Conservation (phyloP, 805 yeast genomes). For the Candida alai region DNA sequence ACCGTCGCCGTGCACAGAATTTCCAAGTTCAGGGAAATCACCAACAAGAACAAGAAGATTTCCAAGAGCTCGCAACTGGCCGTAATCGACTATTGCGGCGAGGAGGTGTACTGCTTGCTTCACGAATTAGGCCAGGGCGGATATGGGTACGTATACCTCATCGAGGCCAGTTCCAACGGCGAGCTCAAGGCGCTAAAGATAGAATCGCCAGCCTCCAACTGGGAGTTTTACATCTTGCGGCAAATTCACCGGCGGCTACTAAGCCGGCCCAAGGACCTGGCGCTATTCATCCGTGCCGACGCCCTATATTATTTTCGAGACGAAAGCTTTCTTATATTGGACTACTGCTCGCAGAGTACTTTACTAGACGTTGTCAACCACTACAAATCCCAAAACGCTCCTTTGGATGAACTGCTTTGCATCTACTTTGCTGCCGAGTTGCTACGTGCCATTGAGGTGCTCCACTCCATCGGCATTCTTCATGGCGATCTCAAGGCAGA, state of each 20-base stretch:
- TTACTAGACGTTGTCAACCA: conserved; percentile 62
- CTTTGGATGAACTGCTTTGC: conserved; percentile 57
- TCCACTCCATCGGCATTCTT: conserved; percentile 65
- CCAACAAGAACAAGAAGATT: conserved; percentile 32
- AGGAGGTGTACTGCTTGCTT: conserved; percentile 45
- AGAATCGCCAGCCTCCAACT: conserved; percentile 62
- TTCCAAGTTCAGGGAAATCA: conserved; percentile 34
- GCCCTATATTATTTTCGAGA: conserved; percentile 56
- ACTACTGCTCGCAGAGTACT: conserved; percentile 69
- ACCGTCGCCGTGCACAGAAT: conserved; percentile 21
- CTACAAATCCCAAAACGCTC: conserved; percentile 22
- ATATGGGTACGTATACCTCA: conserved; percentile 69
- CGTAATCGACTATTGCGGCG: conserved; percentile 42
- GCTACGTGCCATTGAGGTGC: conserved; percentile 49
- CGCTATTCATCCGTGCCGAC: conserved; percentile 47
- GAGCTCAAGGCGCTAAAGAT: conserved; percentile 64
- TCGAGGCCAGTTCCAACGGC: conserved; percentile 53
- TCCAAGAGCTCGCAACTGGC: conserved; percentile 34
- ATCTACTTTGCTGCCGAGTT: conserved; percentile 65
- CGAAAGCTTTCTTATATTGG: conserved; percentile 64
- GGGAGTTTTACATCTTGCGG: conserved; percentile 78
- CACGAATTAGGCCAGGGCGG: conserved; percentile 77
- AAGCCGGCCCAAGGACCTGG: conserved; percentile 3
- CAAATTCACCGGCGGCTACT: conserved; percentile 46
- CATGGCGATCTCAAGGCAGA: conserved; percentile 89